Evolutionary conservation across 345 rosid species (phyloP), one percentile per base, ranked within the genome.

Genomic region (Passiflora organensis): DNA sequence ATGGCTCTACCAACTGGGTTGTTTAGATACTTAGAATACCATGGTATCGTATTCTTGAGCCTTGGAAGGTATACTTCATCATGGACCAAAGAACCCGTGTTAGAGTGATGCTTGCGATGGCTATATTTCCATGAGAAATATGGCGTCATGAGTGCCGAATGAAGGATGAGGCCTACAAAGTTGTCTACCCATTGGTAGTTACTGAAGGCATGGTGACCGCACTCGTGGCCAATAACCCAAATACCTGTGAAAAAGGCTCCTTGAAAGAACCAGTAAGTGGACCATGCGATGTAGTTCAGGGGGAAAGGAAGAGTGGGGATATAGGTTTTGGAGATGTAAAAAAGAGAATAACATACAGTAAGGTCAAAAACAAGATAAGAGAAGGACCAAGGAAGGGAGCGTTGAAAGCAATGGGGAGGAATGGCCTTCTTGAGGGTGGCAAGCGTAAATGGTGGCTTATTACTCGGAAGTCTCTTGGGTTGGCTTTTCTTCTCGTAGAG

Each of bases 121-220:
- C 96, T 91, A 51, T 81, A 76, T 38, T 91, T 91, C 89, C 89
- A 91, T 1, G 98, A 91, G 66, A 91, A 91, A 81, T 83, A 88
- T 13, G 98, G 98, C 43, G 86, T 89, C 15, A 88, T 80, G 65
- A 91, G 89, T 46, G 53, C 62, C 1, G 98, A 91, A 66, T 91
- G 98, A 60, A 88, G 78, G 73, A 82, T 32, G 15, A 88, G 79
- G 59, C 98, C 98, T 13, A 91, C 91, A 0, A 75, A 66, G 74
- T 91, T 90, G 43, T 91, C 96, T 0, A 88, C 80, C 95, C 86
- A 88, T 2, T 88, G 90, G 70, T 86, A 81, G 47, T 86, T 89
- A 45, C 98, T 91, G 74, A 91, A 88, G 48, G 98, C 95, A 22
- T 91, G 95, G 72, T 91, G 98, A 53, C 98, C 96, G 1, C 98